These are phyloP conservation scores for Capillidium rhysosporum DNA, from an alignment of 371 early-diverging fungal species.

Conservation along the genomic window DNA sequence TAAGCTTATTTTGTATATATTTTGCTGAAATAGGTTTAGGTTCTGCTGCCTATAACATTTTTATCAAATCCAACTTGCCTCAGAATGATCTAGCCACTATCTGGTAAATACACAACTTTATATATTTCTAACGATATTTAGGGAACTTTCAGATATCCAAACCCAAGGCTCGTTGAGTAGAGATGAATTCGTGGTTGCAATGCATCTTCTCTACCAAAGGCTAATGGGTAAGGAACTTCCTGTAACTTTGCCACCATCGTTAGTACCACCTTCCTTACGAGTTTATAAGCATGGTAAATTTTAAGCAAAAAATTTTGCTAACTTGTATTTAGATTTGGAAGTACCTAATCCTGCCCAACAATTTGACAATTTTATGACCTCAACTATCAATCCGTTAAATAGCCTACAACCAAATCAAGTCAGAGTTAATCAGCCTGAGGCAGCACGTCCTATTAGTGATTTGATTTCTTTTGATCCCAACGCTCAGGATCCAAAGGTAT, in stretches of 20 bases:
- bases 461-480: too few relatives aligned
- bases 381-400: too few relatives aligned
- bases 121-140: background rate
- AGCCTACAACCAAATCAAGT: too few relatives aligned
- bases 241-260: constrained; percentile 45
- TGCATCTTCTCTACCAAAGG: constrained; percentile 75
- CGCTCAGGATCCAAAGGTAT: too few relatives aligned
- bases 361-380: too few relatives aligned
- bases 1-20: constrained; percentile 8
- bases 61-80: constrained; percentile 48
- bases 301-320: too few relatives aligned
- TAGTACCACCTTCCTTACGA: constrained; percentile 59
- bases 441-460: too few relatives aligned
- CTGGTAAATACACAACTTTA: constrained; percentile 19
- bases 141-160: constrained; percentile 60
- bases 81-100: constrained; percentile 41
- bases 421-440: too few relatives aligned
- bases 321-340: too few relatives aligned
- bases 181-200: constrained; percentile 86
- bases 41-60: constrained; percentile 49
- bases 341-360: too few relatives aligned
- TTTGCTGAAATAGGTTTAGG: constrained; percentile 16
- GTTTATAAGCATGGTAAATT: too few relatives aligned
- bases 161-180: constrained; percentile 69
- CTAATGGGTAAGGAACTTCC: constrained; percentile 64